Base-by-base conservation (phyloP, 2,329 filamentous ascomycete genomes). In the Sporothrix inflata region DNA sequence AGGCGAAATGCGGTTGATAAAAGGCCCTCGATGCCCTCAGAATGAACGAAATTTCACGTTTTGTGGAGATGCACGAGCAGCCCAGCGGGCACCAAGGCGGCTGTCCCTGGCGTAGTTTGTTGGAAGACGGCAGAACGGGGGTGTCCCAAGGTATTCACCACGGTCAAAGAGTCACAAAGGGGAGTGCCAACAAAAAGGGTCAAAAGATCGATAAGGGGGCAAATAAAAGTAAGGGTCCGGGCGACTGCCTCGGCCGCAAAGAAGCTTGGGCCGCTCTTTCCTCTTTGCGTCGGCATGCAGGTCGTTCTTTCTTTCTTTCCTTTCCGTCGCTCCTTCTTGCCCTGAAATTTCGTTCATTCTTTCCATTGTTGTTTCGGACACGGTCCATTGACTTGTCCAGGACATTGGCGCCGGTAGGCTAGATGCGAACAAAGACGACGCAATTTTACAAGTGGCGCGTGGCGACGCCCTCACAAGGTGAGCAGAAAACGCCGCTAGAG, bases 41-140 rank as follows among this genome's bases (percentile, higher is more conserved):
- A 42, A 65, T 27, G 60, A 65, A 65, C 60, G 60, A 65, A 45
- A 45, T 65, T 65, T 65, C 60, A 45, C 60, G 16, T 45, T 65
- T 45, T 65, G 38, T 60, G 55, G 55, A 60, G 55, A 38, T 45
- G 60, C 38, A 24, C 60, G 19, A 24, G n/a, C 24, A 55, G 38
- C 60, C 57, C 34, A 19, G 38, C 60, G 60, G 38, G 38, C 38
- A 24, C 60, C 60, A 65, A 34, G 12, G 60, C 60, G 60, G 60
- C 38, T 45, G 60, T 65, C 24, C 60, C 60, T 65, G 60, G 60
- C 38, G 38, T 7, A 8, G n/a, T 27, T 27, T 14, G 57, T 14
- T 21, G 30, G 38, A 4, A 42, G 21, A 45, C 4, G 12, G 34
- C 60, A 12, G 45, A 24, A 45, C 60, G 21, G 60, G 60, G 60